phyloP scores from a whole-genome alignment of 805 yeast species.

The Scheffersomyces coipomensis region DNA sequence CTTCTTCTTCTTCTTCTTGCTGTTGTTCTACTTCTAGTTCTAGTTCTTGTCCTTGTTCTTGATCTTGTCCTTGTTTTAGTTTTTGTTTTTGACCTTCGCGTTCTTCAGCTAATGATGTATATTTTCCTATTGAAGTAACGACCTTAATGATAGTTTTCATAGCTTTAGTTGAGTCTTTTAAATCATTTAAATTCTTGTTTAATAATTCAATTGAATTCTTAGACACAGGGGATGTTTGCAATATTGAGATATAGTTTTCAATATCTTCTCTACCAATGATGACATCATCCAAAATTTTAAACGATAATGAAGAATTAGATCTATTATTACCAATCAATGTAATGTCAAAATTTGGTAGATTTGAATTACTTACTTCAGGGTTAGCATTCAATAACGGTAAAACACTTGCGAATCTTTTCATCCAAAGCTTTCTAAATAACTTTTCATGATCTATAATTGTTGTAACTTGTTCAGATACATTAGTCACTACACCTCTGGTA shows the following conservation, averaged over 20 bases:
- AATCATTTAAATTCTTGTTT: slow-evolving; percentile 44
- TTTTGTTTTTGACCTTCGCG: slow-evolving; percentile 16
- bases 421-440: slow-evolving; percentile 59
- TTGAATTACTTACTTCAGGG: slow-evolving; percentile 5
- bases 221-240: slow-evolving; percentile 20
- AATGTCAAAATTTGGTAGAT: slow-evolving; percentile 33
- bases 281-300: slow-evolving; percentile 36
- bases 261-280: slow-evolving; percentile 34
- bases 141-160: slow-evolving; percentile 34
- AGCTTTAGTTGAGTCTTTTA: slow-evolving; percentile 37
- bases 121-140: slow-evolving; percentile 28
- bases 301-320: slow-evolving; percentile 3
- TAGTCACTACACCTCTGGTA: slow-evolving; percentile 37
- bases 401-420: slow-evolving; percentile 53
- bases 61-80: slow-evolving; percentile 8
- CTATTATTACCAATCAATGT: slow-evolving; percentile 24
- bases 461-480: slow-evolving; percentile 58
- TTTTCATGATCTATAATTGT: slow-evolving; percentile 56
- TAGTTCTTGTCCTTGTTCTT: slow-evolving; percentile 14
- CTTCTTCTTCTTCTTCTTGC: slow-evolving; percentile 15
- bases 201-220: slow-evolving; percentile 37
- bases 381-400: slow-evolving; percentile 16
- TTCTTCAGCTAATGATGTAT: slow-evolving; percentile 20
- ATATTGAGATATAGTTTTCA: slow-evolving; percentile 20
- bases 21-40: slow-evolving; percentile 10